A percentile compares a stretch with the other conserved stretches of the same genome.
Conservation (phyloP, 305 asterid genomes). For the Striga hermonthica region DNA sequence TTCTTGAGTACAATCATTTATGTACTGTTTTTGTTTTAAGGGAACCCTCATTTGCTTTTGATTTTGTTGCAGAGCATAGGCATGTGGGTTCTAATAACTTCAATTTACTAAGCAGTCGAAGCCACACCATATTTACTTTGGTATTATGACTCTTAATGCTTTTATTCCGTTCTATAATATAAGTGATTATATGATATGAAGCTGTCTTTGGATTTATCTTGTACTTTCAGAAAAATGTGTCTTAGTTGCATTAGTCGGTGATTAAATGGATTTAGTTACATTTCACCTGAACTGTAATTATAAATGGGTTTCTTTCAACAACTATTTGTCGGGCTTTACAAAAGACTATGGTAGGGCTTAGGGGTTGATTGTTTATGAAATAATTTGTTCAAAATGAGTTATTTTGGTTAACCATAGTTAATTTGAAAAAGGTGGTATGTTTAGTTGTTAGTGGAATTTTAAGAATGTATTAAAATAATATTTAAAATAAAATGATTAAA, state of each 20-base stretch:
- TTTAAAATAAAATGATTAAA: too few species aligned
- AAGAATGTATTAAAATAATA: too few species aligned
- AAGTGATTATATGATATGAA: constrained; percentile 5
- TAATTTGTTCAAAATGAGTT: too few species aligned
- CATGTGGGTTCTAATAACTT: constrained; percentile 86
- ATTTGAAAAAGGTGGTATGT: too few species aligned
- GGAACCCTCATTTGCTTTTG: constrained; percentile 7
- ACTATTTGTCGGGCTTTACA: constrained; percentile 6
- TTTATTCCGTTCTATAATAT: constrained; percentile 27
- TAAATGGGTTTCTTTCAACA: constrained; percentile 15
- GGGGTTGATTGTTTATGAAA: too few species aligned
- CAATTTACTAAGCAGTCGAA: constrained; percentile 87
- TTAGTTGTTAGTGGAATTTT: too few species aligned
- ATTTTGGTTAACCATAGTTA: too few species aligned
- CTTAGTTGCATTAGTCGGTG: constrained; percentile 18
- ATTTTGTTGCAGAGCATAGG: constrained; percentile 66
- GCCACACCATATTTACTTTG: constrained; percentile 90
- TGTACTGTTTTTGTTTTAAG: neutral
- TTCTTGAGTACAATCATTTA: constrained; percentile 23
- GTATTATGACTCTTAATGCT: constrained; percentile 40
- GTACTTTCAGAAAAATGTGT: neutral
- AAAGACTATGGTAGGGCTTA: constrained; percentile 4
- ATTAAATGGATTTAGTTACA: constrained; percentile 15
- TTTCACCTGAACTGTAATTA: constrained; percentile 6
- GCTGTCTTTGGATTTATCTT: constrained; percentile 11